Evolutionary conservation across 371 early-diverging fungal species (phyloP), one percentile per base, ranked within the genome.

Genomic region (Mortierella sp.): DNA sequence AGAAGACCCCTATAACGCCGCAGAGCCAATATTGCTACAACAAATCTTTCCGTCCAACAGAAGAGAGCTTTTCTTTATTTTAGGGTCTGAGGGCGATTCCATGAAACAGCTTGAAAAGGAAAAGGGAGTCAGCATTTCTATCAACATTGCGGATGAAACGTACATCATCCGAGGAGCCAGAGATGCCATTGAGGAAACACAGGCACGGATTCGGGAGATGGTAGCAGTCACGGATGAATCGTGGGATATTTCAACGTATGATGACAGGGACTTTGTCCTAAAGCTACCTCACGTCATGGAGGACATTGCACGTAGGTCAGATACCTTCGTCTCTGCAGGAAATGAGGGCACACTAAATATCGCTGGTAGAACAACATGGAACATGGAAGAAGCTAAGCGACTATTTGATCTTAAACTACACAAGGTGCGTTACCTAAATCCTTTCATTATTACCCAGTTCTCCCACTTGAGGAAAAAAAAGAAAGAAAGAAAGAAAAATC

Each of bases 311-410:
- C 72, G 72, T 1, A 59, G 76, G 48, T 81, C 81, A 16, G 68
- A 58, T n/a, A 81, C 81, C 2, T 75, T 69, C 69, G 81, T 81
- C 9, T 65, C 76, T 7, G 65, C 55, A 33, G 66, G 70, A 13
- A 36, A 65, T 19, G 66, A 58, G 0, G 45, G 69, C 16, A 72
- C 61, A 15, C 59, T 81, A 36, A 32, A 63, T 32, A 75, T 81
- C 47, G 63, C 81, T n/a, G 75, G 81, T 36, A 60, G 81, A 38
- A 58, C 81, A 7, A 21, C 24, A 22, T 58, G 13, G 62, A 61
- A 59, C 36, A 75, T 75, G 45, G 81, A 81, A 22, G 81, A 81
- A 19, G 81, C 81, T 1, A 81, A 81, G 67, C 63, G 76, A 38
- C 52, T 81, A 4, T 81, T 81, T 40, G 81, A 81, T 24, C 24